These are phyloP conservation scores for Solanum etuberosum DNA, from an alignment of 257 asterid genomes.

Conservation along the genomic window DNA sequence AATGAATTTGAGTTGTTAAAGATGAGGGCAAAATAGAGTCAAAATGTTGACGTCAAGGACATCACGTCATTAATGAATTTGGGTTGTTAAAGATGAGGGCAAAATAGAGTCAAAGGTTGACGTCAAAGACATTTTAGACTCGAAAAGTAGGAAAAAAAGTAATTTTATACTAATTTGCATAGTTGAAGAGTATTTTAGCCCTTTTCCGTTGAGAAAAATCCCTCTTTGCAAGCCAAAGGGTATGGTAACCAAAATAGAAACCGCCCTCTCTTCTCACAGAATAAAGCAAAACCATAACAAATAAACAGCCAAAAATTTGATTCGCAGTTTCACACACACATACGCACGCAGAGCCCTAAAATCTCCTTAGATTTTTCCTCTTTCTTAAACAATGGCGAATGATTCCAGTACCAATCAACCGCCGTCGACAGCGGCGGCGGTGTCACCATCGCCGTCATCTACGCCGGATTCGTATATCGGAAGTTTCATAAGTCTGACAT, in stretches of 20 bases:
- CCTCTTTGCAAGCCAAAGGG: neutral
- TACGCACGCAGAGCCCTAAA: neutral
- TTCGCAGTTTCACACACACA: neutral
- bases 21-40: no score
- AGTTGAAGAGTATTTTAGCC: no score
- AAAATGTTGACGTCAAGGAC: no score
- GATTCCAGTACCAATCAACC: slow-evolving; percentile 24
- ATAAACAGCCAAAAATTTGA: neutral
- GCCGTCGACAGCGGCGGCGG: slow-evolving; percentile 14
- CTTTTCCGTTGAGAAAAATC: no score
- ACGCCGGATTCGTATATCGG: slow-evolving; percentile 67
- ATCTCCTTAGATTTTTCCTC: neutral
- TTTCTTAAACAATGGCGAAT: slow-evolving; percentile 18
- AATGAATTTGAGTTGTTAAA: no score
- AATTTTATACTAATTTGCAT: no score
- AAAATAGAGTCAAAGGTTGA: no score
- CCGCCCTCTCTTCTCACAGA: neutral
- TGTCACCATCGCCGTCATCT: slow-evolving; percentile 11
- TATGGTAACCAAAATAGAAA: neutral
- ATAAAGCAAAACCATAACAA: neutral
- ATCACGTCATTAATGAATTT: no score
- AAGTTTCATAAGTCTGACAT: slow-evolving; percentile 53
- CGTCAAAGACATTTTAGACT: no score
- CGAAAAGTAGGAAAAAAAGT: no score
- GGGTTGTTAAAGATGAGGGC: no score